A percentile compares a stretch with the other conserved stretches of the same genome.
Evolutionary conservation across 495 filamentous ascomycete genomes (phyloP).

Genomic region (Cairneyella variabilis): DNA sequence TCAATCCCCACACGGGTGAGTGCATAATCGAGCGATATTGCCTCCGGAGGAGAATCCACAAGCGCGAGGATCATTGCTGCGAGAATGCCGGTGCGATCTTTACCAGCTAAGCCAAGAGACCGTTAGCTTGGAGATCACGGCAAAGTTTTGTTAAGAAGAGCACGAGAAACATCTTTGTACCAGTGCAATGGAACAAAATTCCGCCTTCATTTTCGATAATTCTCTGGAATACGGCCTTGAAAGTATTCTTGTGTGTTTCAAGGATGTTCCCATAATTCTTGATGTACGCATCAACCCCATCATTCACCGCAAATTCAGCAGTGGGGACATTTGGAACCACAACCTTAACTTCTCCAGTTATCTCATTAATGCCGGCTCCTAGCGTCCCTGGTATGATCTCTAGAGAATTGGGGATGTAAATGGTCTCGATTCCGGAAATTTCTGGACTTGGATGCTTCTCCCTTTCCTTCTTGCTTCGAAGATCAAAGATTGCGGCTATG

Average conservation of each 20-base stretch:
- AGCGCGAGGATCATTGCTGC: slow-evolving; percentile 51
- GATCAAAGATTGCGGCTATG: slow-evolving; percentile 40
- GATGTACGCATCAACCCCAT: slow-evolving; percentile 36
- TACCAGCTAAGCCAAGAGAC: slow-evolving; percentile 49
- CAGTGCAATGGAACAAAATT: slow-evolving; percentile 48
- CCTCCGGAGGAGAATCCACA: slow-evolving; percentile 41
- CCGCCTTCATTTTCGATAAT: slow-evolving; percentile 32
- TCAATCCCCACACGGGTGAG: slow-evolving; percentile 44
- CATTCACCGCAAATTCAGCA: slow-evolving; percentile 34
- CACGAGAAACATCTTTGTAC: slow-evolving; percentile 27
- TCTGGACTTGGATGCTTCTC: slow-evolving; percentile 30
- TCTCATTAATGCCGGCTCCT: background rate
- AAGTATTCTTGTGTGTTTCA: slow-evolving; percentile 30
- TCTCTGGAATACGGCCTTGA: slow-evolving; percentile 35
- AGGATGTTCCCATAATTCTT: slow-evolving; percentile 41
- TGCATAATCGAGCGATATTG: slow-evolving; percentile 48
- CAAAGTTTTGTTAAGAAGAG: background rate
- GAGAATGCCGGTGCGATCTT: slow-evolving; percentile 59
- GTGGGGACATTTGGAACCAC: slow-evolving; percentile 23
- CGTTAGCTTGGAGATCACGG: background rate
- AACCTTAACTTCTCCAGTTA: background rate
- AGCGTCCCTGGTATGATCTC: background rate
- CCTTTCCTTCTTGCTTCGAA: slow-evolving; percentile 36
- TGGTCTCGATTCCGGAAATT: slow-evolving; percentile 36
- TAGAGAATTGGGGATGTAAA: slow-evolving; percentile 30